Evolutionary conservation across 2,329 filamentous ascomycete genomes (phyloP), one percentile per base, ranked within the genome.

Genomic region (Colletotrichum abscissum): DNA sequence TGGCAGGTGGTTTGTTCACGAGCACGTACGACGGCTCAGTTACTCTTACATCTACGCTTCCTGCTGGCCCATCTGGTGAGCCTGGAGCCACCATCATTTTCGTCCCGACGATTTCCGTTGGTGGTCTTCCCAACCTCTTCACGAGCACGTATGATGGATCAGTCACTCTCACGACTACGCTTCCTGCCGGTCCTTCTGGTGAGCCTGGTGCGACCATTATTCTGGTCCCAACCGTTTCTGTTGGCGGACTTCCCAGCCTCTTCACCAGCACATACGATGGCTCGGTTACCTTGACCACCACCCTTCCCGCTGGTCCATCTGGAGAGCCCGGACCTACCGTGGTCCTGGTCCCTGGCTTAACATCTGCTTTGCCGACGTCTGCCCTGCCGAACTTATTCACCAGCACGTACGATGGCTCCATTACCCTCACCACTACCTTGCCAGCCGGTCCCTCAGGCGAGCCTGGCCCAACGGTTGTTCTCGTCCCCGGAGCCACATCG

Each of bases 21-120:
- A 63, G 60, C 38, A 49, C 55, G 5, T 69, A 69, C 12, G 67
- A 30, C 9, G 67, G 67, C 7, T 65, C 52, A 14, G 38, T 69
- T 2, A 58, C 54, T 1, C 35, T 38, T 6, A 65, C 59, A 1
- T 33, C 67, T 4, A 64, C 59, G 1, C 33, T 64, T 1, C 22
- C 33, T 1, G n/a, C 49, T 26, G 52, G 49, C 3, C 9, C 63
- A 1, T 12, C 24, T 19, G 63, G 33, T 12, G 30, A 8, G 3
- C 42, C 49, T 5, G 42, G 42, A 1, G 22, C 14, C 3, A 65
- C 63, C 24, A n/a, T 65, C 8, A 28, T 64, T 2, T 38, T 35
- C 1, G 62, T 64, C 11, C 62, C 42, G 7, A 49, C 62, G 1
- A 26, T 49, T 8, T n/a, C 19, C 28, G 12, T 22, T 11, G 26